A percentile compares a stretch with the other conserved stretches of the same genome.
Conservation (phyloP, 805 yeast species). For the Barnettozyma sucrosica region DNA sequence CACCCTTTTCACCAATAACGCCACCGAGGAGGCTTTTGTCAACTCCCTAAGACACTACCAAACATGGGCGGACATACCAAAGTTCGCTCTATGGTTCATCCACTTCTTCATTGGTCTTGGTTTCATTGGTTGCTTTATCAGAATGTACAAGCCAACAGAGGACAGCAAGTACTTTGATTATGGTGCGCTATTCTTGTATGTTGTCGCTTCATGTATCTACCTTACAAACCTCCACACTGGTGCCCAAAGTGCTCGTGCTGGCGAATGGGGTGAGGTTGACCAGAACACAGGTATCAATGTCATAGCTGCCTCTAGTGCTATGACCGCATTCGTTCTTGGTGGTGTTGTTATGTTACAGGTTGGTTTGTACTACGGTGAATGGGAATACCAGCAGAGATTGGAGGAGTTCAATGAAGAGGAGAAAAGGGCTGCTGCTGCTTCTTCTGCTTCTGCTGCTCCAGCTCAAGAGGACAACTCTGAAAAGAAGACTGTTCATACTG, state of each 20-base stretch:
- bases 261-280: conserved; percentile 93
- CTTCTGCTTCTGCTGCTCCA: conserved; percentile 7
- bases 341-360: conserved; percentile 85
- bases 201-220: conserved; percentile 71
- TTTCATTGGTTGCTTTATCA: conserved; percentile 63
- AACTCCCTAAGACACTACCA: conserved; percentile 69
- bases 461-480: not conserved
- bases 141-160: conserved; percentile 81
- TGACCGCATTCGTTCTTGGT: conserved; percentile 60
- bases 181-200: conserved; percentile 69
- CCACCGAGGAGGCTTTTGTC: conserved; percentile 48
- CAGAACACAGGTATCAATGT: conserved; percentile 82
- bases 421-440: conserved; percentile 8
- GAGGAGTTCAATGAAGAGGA: conserved; percentile 25
- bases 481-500: not conserved
- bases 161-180: conserved; percentile 88
- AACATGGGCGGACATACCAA: conserved; percentile 63
- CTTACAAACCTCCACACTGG: conserved; percentile 85
- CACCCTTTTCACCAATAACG: conserved; percentile 59
- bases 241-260: conserved; percentile 56
- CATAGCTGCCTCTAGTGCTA: conserved; percentile 81
- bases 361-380: conserved; percentile 83
- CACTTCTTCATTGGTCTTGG: conserved; percentile 63
- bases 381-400: conserved; percentile 42
- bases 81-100: conserved; percentile 50